phyloP scores from a whole-genome alignment of 345 rosid species.

The Eucalyptus tenuipes region DNA sequence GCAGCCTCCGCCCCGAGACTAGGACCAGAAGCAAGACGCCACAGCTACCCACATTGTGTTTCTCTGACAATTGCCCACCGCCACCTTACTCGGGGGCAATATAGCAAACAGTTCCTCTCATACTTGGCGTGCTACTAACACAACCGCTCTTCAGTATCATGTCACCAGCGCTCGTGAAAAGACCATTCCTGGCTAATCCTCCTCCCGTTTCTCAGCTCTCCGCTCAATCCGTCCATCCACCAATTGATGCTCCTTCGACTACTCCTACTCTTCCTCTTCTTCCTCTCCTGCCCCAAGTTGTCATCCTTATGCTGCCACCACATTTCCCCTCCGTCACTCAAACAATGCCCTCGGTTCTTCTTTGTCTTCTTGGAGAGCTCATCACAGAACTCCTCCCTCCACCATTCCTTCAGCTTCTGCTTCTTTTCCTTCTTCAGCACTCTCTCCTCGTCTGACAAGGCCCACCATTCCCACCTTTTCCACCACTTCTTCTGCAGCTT shows the following conservation, averaged over 20 bases:
- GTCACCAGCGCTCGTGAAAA: slow-evolving; percentile 19
- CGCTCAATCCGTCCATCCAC: slow-evolving; percentile 56
- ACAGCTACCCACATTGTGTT: slow-evolving; percentile 71
- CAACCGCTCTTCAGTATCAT: slow-evolving; percentile 46
- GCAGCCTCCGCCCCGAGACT: slow-evolving; percentile 67
- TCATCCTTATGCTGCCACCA: slow-evolving; percentile 43
- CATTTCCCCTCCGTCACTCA: slow-evolving; percentile 9
- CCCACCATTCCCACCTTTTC: slow-evolving; percentile 83
- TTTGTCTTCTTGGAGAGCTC: slow-evolving; percentile 54
- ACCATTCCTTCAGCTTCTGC: slow-evolving; percentile 60
- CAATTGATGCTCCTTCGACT: slow-evolving; percentile 54
- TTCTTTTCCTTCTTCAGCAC: slow-evolving; percentile 13
- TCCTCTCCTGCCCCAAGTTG: slow-evolving; percentile 14
- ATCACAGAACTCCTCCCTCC: slow-evolving; percentile 89
- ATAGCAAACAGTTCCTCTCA: slow-evolving; percentile 93
- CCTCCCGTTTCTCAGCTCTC: slow-evolving; percentile 45
- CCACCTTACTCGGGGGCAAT: slow-evolving; percentile 79
- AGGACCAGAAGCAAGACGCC: slow-evolving; percentile 64
- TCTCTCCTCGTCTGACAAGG: slow-evolving; percentile 55
- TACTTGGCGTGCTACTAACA: slow-evolving; percentile 69
- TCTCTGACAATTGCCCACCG: slow-evolving; percentile 54
- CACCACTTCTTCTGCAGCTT: slow-evolving; percentile 17
- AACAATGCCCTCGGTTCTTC: slow-evolving; percentile 25
- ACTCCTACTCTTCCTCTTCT: slow-evolving; percentile 35
- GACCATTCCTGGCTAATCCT: slow-evolving; percentile 33